Base-by-base conservation (phyloP, 1,284 basidiomycete genomes). In the Athelia psychrophila region DNA sequence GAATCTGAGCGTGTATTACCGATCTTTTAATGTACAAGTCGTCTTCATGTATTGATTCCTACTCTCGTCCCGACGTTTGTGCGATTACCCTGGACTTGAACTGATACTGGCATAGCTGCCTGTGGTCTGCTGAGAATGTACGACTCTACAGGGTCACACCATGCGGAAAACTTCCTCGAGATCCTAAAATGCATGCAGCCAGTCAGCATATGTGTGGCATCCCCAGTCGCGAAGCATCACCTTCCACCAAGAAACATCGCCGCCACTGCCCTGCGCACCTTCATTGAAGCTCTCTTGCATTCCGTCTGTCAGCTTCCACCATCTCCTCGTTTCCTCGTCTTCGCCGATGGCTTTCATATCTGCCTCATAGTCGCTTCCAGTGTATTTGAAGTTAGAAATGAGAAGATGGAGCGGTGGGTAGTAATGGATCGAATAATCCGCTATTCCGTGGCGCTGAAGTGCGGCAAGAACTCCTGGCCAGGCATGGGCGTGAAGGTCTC, bases 241-340 rank as follows among this genome's bases (percentile, higher is more conserved):
- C 60, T 75, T 73, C 90, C 89, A 92, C 90, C 89, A 92, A 12
- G 84, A 81, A 9, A 84, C 70, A 8, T 76, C 77, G 19, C 72
- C 70, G 9, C 80, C 86, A 56, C 86, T 89, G 6, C 88, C 88
- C 1, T 73, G 76, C 2, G 89, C 88, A 18, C 80, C 87, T 2
- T 79, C 73, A 9, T 85, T 75, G 42, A 91, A 81, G 60, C 81
- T 86, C 68, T 87, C 83, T 67, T 93, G 90, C 88, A 91, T 88
- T 3, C 66, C 72, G 64, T 91, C 90, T 0, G 88, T 86, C 52
- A 91, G 67, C 59, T 75, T 71, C 90, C 90, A 92, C 90, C 90
- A 93, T 51, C 76, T 65, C 61, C 78, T 77, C 18, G 88, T 91
- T 62, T 84, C 81, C 33, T 79, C 74, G 63, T 89, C 86, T 23